Evolutionary conservation across 768 basidiomycete genomes (phyloP), one percentile per base, ranked within the genome.

Genomic region (Rhizopogon rudus): DNA sequence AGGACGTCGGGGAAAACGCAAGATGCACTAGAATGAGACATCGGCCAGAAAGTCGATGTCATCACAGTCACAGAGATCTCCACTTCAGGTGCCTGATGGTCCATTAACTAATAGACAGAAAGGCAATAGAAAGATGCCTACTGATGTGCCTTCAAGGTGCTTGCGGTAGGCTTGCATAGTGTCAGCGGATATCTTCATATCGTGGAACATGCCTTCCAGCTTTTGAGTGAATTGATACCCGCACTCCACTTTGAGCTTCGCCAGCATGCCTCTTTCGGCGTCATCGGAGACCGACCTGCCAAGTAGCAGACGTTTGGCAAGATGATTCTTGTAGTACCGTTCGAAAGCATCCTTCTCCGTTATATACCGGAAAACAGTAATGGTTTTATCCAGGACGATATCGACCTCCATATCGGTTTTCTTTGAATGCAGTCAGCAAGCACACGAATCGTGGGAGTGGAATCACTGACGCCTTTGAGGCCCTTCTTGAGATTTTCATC

Each of bases 181-280:
- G 54, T 99, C 97, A 17, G 75, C 71, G 5, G 93, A 96, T 29
- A 95, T 69, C 63, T 85, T 91, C 85, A 99, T 94, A 66, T 98
- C 96, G 60, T 92, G 81, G 82, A 99, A 97, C 96, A 99, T 99
- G 55, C 95, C 95, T 70, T 99, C 95, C 64, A 98, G 76, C 69
- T 95, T 95, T 72, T 96, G 93, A 1, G 97, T 98, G 71, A 98
- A 99, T 66, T 96, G 93, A 63, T 87, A 88, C 6, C 96, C 96
- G 64, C 91, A 95, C 73, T 98, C 96, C 25, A 96, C 81, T 74
- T 98, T 98, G 64, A 99, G 84, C 72, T 97, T 98, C 44, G 93
- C 87, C 1, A 99, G 81, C 94, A 99, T 98, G 55, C 89, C 92
- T 44, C 91, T 88, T 67, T 99, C 97, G 3, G 97, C 95, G 70